Percentiles rank a stretch among this genome's conserved stretches.
Conservation (phyloP, 2,329 filamentous ascomycete genomes). For the Lasiodiplodia theobromae region DNA sequence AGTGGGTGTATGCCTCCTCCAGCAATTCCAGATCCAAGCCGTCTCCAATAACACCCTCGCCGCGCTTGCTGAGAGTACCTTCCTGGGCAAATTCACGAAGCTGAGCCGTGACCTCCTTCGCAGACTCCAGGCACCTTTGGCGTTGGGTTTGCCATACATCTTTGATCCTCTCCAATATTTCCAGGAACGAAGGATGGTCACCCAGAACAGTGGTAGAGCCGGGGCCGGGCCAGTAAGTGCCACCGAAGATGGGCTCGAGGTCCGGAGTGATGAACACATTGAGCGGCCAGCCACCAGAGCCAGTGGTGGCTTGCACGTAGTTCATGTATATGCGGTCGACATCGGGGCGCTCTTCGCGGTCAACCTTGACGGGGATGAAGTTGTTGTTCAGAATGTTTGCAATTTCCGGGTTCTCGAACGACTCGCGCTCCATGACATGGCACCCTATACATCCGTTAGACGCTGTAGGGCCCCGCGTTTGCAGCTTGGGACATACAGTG, state of each 20-base stretch:
- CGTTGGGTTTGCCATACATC: slow-evolving; percentile 84
- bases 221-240: slow-evolving; percentile 93
- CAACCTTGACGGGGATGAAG: slow-evolving; percentile 91
- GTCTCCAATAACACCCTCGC: slow-evolving; percentile 59
- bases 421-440: slow-evolving; percentile 92
- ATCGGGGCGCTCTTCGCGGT: slow-evolving; percentile 92
- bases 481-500: slow-evolving; percentile 71
- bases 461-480: background rate
- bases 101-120: slow-evolving; percentile 80
- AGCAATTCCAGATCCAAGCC: slow-evolving; percentile 87
- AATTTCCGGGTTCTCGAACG: slow-evolving; percentile 83
- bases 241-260: slow-evolving; percentile 91
- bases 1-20: slow-evolving; percentile 86
- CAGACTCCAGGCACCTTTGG: slow-evolving; percentile 80
- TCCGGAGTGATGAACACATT: slow-evolving; percentile 97
- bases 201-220: slow-evolving; percentile 58
- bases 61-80: slow-evolving; percentile 67
- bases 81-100: slow-evolving; percentile 88
- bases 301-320: slow-evolving; percentile 92
- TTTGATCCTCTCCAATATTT: slow-evolving; percentile 79
- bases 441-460: slow-evolving; percentile 48
- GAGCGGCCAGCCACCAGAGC: slow-evolving; percentile 89
- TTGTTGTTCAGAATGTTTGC: slow-evolving; percentile 82
- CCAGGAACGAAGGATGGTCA: slow-evolving; percentile 77
- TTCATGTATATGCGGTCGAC: slow-evolving; percentile 98